Evolutionary conservation across 805 yeast species (phyloP), one percentile per base, ranked within the genome.

Genomic region (Ogataea methylovora): DNA sequence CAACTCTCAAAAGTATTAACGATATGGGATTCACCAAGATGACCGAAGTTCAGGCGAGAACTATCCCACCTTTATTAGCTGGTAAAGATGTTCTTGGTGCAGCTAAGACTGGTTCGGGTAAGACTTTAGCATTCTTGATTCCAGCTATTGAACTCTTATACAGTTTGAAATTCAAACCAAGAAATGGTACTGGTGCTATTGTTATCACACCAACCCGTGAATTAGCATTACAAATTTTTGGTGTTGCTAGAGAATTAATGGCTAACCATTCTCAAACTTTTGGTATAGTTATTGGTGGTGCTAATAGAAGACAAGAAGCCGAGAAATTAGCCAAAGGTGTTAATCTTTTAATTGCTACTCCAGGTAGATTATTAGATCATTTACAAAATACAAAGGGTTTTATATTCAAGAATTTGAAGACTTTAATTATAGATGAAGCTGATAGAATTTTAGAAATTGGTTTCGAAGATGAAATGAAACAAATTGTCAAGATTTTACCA

Each of bases 41-140:
- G 97, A 94, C 99, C 1, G 76, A 79, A 43, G 97, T 92, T 8
- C 99, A 92, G 62, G 81, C 94, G 19, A 78, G 90, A 61, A 87
- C 98, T 10, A 92, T 92, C 36, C 97, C 98, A 6, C 97, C 98
- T 9, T 68, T 92, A 42, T 63, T 94, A 43, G 97, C 97, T 1
- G 98, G 98, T 29, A 76, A 90, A 48, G 99, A 92, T 61, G 97
- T 94, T 15, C 70, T 92, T 35, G 99, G 98, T 46, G 98, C 98
- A n/a, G 99, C 99, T 37, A 90, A 88, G 64, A 92, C 99, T 3
- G 99, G 99, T 35, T 87, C 97, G 1, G 99, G 99, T 56, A 92
- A 92, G 65, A 92, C 99, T 0, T 65, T 94, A 41, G 97, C 99
- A 8, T 92, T 92, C 49, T 67, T 92, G 52, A 73, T 92, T 40